phyloP scores from a whole-genome alignment of 2,329 filamentous ascomycete genomes.

The Venturia carpophila region DNA sequence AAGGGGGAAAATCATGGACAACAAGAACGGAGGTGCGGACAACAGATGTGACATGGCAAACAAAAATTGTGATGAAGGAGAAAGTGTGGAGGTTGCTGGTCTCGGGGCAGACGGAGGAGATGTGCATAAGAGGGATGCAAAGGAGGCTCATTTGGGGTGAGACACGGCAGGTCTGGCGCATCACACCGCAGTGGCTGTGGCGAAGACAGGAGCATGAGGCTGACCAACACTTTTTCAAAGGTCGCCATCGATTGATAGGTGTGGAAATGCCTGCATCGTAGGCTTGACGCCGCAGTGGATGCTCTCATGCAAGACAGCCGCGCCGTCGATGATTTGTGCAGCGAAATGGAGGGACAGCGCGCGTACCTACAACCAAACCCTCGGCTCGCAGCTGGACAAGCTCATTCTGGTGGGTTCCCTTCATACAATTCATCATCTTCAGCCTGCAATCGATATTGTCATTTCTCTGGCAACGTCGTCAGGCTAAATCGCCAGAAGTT shows the following conservation, averaged over 20 bases:
- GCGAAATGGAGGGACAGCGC: too few species aligned
- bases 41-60: not conserved
- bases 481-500: too few species aligned
- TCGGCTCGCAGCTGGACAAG: too few species aligned
- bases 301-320: not conserved
- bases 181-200: conserved; percentile 11
- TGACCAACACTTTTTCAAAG: not conserved
- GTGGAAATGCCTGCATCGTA: not conserved
- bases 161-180: conserved; percentile 7
- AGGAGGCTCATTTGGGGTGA: conserved; percentile 1
- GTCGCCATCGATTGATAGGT: not conserved
- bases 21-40: not conserved
- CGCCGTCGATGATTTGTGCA: not conserved
- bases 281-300: not conserved
- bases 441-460: too few species aligned
- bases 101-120: not conserved
- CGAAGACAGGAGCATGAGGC: not conserved
- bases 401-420: too few species aligned
- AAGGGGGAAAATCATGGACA: not conserved
- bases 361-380: too few species aligned
- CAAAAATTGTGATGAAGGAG: not conserved
- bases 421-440: too few species aligned
- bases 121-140: not conserved
- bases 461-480: too few species aligned
- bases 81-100: not conserved